Base-by-base conservation (phyloP, 306 rosid species). In the Vachellia collinsii region DNA sequence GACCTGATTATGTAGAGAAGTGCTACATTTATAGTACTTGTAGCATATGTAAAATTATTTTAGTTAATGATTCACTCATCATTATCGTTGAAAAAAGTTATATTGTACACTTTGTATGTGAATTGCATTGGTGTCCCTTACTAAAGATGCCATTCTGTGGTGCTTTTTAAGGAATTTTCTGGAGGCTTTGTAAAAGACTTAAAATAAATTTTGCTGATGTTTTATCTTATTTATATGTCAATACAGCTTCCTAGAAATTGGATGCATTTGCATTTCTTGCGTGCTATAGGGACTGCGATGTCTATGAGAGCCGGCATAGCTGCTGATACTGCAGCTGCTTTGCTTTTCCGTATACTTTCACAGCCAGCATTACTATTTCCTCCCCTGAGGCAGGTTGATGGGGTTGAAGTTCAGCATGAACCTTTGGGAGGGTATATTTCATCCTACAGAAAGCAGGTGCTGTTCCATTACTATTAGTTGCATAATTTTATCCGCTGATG, bases 251-350 rank as follows among this genome's bases (percentile, higher is more conserved):
- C 99, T 63, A 88, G 98, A 83, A 95, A 93, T 87, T 95, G 99
- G 99, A 89, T 95, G 98, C 99, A 95, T 86, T 86, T 95, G 85
- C 99, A 95, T 89, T 95, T 95, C 91, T 87, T 95, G 89, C 99
- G 98, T 29, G 99, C 99, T 82, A 95, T 95, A 77, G 99, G 99
- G 83, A 95, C 93, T 70, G 99, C 99, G 64, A 95, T 95, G 98
- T 93, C 99, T 77, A 95, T 95, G 99, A 87, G 99, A 85, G 98
- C 92, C 41, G 98, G 98, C 25, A 92, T 95, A 86, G 97, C 97
- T 16, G 98, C 99, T 66, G 99, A 95, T 88, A 92, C 99, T 38
- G 99, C 99, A 58, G 99, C 99, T 54, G 98, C 99, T 81, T 86
- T 95, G 83, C 98, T 95, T 89, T 95, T 95, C 81, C 98, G 99